A percentile compares a stretch with the other conserved stretches of the same genome.
Conservation (phyloP, 2,329 filamentous ascomycete genomes). For the Byssothecium circinans region DNA sequence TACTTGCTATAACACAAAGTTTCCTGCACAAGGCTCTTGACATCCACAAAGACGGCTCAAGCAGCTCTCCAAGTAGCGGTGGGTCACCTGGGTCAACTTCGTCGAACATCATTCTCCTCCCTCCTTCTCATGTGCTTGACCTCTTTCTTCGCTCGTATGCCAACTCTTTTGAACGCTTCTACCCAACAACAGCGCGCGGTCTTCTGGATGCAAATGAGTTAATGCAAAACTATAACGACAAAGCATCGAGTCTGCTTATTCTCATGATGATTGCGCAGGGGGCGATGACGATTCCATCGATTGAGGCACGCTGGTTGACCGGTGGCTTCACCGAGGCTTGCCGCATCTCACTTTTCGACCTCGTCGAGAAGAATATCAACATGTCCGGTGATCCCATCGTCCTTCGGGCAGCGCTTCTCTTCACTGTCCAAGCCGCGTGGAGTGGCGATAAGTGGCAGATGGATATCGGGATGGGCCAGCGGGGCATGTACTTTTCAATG, state of each 20-base stretch:
- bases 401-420: conserved; percentile 66
- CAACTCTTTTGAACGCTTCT: conserved; percentile 67
- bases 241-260: conserved; percentile 66
- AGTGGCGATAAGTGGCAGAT: conserved; percentile 77
- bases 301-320: conserved; percentile 66
- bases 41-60: conserved; percentile 60
- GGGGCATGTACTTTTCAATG: conserved; percentile 74
- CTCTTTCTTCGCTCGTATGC: conserved; percentile 68
- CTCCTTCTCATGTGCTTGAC: conserved; percentile 66
- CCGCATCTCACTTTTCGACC: conserved; percentile 70
- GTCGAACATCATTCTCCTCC: conserved; percentile 67
- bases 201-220: conserved; percentile 68
- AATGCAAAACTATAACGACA: conserved; percentile 63
- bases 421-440: conserved; percentile 70
- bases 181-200: conserved; percentile 62
- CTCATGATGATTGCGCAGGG: conserved; percentile 74
- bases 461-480: conserved; percentile 74
- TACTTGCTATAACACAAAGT: conserved; percentile 70
- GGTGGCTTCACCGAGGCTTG: conserved; percentile 70
- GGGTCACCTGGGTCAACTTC: conserved; percentile 53
- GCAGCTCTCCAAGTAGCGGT: conserved; percentile 44
- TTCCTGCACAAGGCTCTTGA: conserved; percentile 72
- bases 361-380: conserved; percentile 71
- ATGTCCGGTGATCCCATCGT: conserved; percentile 67
- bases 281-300: conserved; percentile 65